Base-by-base conservation (phyloP, 2,329 filamentous ascomycete genomes). In the Triangularia verruculosa region DNA sequence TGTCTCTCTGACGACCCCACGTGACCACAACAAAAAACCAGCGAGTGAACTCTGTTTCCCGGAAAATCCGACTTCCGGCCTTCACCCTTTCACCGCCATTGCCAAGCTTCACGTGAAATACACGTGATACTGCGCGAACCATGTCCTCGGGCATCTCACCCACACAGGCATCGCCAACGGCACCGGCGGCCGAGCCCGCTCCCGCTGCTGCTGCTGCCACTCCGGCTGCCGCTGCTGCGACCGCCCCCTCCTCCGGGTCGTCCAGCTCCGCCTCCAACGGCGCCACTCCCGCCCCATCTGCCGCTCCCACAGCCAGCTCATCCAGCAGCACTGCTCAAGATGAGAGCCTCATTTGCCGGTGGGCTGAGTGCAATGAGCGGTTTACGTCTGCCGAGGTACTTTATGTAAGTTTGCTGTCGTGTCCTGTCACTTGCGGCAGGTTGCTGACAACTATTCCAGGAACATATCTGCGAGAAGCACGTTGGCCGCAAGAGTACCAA, bases 401-500 rank as follows among this genome's bases (percentile, higher is more conserved):
- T 70, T 88, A 88, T 73, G 39, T 47, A 47, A 79, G 77, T 84
- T 77, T 57, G 28, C 54, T 25, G 32, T 47, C 22, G 1, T 9
- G n/a, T 47, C 13, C 39, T 47, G n/a, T 20, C 6, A 8, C 4
- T n/a, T 17, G n/a, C 12, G n/a, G n/a, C n/a, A 20, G 0, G 5
- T 8, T 20, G 39, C 39, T 47, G n/a, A 47, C 9, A 47, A 9
- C 22, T 3, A 7, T 6, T 53, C 1, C 39, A 47, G 39, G 94
- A 98, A 73, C 95, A 99, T 78, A 93, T 99, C 70, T 98, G 95
- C 79, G 95, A 98, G 77, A 92, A 93, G 74, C 95, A 99, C 83
- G 93, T 99, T 76, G 95, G 95, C 69, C 92, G 95, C 79, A 99
- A 99, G 83, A 96, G 92, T 81, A 99, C 95, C 74, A 98, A 98